These are phyloP conservation scores for Mycena capillaripes DNA, from an alignment of 768 basidiomycete genomes.

Conservation along the genomic window DNA sequence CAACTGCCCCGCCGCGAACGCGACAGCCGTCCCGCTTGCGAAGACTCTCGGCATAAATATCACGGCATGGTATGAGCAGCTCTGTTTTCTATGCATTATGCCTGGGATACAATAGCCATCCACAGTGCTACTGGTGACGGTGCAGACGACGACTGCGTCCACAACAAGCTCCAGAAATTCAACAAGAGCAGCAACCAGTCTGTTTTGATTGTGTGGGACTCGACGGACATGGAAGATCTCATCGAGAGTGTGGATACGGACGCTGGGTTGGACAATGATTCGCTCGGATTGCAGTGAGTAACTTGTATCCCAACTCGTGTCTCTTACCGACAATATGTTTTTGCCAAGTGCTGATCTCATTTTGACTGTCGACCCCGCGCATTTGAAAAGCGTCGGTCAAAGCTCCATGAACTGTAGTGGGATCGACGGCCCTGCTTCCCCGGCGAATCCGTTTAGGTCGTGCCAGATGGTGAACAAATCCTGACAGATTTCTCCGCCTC, in stretches of 20 bases:
- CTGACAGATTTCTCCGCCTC: no score
- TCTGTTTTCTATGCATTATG: not conserved
- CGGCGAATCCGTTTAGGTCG: not conserved
- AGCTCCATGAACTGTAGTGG: conserved; percentile 11
- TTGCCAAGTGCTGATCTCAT: conserved; percentile 11
- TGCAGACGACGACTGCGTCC: conserved; percentile 43
- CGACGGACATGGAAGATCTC: conserved; percentile 14
- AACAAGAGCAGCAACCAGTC: conserved; percentile 42
- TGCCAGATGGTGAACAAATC: not conserved
- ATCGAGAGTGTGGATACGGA: conserved; percentile 8
- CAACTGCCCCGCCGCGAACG: conserved; percentile 38
- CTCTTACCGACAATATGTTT: conserved; percentile 4
- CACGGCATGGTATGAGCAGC: conserved; percentile 39
- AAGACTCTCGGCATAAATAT: conserved; percentile 40
- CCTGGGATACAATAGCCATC: not conserved
- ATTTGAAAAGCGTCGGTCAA: not conserved
- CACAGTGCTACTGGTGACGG: conserved; percentile 45
- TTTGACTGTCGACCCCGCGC: not conserved
- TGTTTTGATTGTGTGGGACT: conserved; percentile 44
- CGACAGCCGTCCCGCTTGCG: conserved; percentile 43
- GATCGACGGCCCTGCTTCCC: conserved; percentile 8
- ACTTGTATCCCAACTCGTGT: conserved; percentile 6
- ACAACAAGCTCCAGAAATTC: conserved; percentile 38
- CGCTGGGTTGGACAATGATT: conserved; percentile 7
- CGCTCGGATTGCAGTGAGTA: conserved; percentile 12